Evolutionary conservation across 352 stramenopile genomes (phyloP), one percentile per base, ranked within the genome.

Genomic region (Pythium guiyangense): DNA sequence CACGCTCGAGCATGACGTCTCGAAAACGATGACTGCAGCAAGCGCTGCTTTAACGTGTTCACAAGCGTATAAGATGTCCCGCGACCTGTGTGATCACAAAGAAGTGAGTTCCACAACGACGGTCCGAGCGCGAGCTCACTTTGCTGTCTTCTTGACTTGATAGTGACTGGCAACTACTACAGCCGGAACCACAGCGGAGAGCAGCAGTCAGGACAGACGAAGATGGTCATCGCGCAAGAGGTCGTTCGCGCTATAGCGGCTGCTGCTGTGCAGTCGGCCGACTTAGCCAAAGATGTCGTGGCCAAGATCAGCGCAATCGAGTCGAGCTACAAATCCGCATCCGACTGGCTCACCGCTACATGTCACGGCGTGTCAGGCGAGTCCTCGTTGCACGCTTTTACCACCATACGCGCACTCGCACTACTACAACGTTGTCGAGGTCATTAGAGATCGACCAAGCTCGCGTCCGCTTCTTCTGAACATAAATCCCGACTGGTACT

Each of bases 401-500:
- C 12, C 6, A 40, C 35, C 6, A 6, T 40, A 12, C 35, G 35
- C 12, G n/a, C 12, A 12, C 35, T 12, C 35, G 35, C 12, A 40
- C 35, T 40, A 40, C 12, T 40, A 40, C 35, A 12, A 40, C 6
- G 6, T 40, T 40, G 35, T 40, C 35, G 35, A 40, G 35, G 12
- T 40, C 35, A 40, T 40, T 6, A 12, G 35, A 6, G 35, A 40
- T 12, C 35, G 35, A 14, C 35, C 35, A 12, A 40, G 35, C 12
- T 40, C 35, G 12, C 35, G 35, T 12, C 35, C 35, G 12, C 35
- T 40, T 6, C 35, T 40, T 6, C 35, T 90, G 72, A 60, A 67
- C 20, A 65, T 77, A 49, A 69, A 87, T 54, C 60, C 88, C 31
- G 77, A 88, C 53, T 70, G 80, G 11, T 73, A 86, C 34, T 73